These are phyloP conservation scores for Dillenia turbinata DNA, from an alignment of 164 flowering plant species.

Conservation along the genomic window DNA sequence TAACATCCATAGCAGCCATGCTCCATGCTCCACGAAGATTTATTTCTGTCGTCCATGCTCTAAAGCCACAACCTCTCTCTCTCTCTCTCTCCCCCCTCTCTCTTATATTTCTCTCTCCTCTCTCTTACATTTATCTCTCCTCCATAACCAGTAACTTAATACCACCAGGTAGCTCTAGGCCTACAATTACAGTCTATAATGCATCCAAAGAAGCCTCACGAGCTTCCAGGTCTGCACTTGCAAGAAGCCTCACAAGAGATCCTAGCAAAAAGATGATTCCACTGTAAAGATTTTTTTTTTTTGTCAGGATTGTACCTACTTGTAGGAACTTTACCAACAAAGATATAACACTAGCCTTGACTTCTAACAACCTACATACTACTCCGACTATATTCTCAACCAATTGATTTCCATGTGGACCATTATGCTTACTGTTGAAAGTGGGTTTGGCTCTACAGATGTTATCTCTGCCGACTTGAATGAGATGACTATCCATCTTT, in stretches of 20 bases:
- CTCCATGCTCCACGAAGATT: too few species aligned
- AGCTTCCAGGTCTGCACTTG: constrained; percentile 35
- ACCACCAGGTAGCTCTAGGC: constrained; percentile 45
- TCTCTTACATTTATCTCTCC: too few species aligned
- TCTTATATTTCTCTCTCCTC: too few species aligned
- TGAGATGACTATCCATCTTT: too few species aligned
- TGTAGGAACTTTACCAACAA: constrained; percentile 44
- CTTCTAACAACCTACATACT: constrained; percentile 47
- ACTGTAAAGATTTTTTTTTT: constrained; percentile 46
- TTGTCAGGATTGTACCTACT: constrained; percentile 44
- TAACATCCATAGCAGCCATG: too few species aligned
- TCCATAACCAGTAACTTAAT: constrained; percentile 53
- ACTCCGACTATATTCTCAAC: constrained; percentile 56
- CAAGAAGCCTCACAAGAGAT: constrained; percentile 48
- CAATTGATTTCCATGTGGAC: constrained; percentile 24
- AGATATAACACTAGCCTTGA: constrained; percentile 43
- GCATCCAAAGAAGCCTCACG: constrained; percentile 55
- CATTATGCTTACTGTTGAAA: constrained; percentile 17
- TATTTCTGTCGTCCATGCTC: too few species aligned
- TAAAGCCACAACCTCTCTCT: too few species aligned
- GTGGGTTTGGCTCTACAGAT: too few species aligned
- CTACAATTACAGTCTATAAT: constrained; percentile 52
- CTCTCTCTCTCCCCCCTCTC: too few species aligned
- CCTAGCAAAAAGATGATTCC: constrained; percentile 51
- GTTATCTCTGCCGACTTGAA: too few species aligned